phyloP scores from a whole-genome alignment of 768 basidiomycete species.

The Baorangia bicolor region DNA sequence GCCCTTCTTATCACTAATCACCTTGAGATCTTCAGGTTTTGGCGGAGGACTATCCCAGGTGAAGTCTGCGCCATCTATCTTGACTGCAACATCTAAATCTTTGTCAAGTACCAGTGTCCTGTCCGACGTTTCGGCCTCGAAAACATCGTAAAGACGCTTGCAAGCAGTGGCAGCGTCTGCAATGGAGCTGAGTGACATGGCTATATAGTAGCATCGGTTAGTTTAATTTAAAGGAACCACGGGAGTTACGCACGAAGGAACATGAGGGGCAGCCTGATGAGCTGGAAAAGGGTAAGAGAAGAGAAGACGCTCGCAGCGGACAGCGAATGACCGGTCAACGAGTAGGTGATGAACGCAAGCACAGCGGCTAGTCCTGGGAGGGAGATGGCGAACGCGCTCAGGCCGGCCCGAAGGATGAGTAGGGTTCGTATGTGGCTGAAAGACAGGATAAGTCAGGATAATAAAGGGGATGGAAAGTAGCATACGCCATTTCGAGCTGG shows the following conservation, averaged over 20 bases:
- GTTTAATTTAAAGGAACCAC: background rate
- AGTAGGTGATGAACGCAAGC: slow-evolving; percentile 73
- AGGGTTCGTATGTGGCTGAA: slow-evolving; percentile 63
- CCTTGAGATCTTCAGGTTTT: slow-evolving; percentile 37
- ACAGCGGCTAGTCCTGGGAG: slow-evolving; percentile 81
- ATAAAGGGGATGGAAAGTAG: slow-evolving; percentile 4
- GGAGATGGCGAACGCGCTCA: slow-evolving; percentile 67
- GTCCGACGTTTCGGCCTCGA: slow-evolving; percentile 76
- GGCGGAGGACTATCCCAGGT: slow-evolving; percentile 83
- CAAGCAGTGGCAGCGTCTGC: slow-evolving; percentile 83
- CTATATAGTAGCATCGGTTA: slow-evolving; percentile 34
- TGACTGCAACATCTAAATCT: slow-evolving; percentile 59
- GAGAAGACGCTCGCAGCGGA: slow-evolving; percentile 77
- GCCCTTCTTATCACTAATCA: background rate
- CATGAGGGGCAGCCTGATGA: slow-evolving; percentile 82
- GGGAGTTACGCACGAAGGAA: slow-evolving; percentile 45
- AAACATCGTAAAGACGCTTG: slow-evolving; percentile 74
- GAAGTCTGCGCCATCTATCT: slow-evolving; percentile 69
- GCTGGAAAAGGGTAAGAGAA: slow-evolving; percentile 80
- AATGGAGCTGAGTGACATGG: slow-evolving; percentile 69
- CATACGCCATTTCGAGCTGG: slow-evolving; percentile 64
- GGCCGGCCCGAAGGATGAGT: slow-evolving; percentile 61
- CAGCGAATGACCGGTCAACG: slow-evolving; percentile 64
- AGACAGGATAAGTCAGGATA: background rate
- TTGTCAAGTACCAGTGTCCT: slow-evolving; percentile 57